Evolutionary conservation across 257 asterid species (phyloP), one percentile per base, ranked within the genome.

Genomic region (Coffea canephora): DNA sequence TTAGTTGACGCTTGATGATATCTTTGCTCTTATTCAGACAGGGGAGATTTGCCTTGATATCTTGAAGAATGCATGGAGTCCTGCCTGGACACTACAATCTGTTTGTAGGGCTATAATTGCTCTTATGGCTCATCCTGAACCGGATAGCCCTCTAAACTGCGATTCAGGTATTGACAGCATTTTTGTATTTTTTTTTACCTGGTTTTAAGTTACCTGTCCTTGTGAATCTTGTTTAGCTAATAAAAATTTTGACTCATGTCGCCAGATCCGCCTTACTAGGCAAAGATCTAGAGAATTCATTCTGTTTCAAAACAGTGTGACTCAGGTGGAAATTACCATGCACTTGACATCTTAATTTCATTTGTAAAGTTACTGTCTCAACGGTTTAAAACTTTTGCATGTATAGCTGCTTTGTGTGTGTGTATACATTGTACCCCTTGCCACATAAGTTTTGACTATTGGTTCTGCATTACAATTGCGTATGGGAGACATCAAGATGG

Each of bases 31-130:
- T 48, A 36, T 71, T 12, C 89, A 96, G 99, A 92, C 97, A 0
- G 98, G 99, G 87, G 99, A 96, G 89, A 96, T 96, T 85, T 96
- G 99, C 91, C 98, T 96, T 82, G 99, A 96, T 91, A 96, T 96
- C 81, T 89, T 96, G 95, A 96, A 96, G 91, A 94, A 89, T 54
- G 97, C 97, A 65, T 92, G 99, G 99, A 96, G 99, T 79, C 99
- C 99, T 21, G 99, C 99, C 57, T 96, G 99, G 99, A 96, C 99
- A 13, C 91, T 96, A 79, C 99, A 96, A 78, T 96, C 99, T 71
- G 97, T 96, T 83, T 96, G 99, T 84, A 89, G 98, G 87, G 99
- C 99, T 88, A 94, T 96, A 77, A 96, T 96, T 78, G 99, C 98
- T 52, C 81, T 96, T 85, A 96, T 96, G 99, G 99, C 99, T 85